Conservation (phyloP, 257 asterid genomes). For the Anisodus acutangulus region DNA sequence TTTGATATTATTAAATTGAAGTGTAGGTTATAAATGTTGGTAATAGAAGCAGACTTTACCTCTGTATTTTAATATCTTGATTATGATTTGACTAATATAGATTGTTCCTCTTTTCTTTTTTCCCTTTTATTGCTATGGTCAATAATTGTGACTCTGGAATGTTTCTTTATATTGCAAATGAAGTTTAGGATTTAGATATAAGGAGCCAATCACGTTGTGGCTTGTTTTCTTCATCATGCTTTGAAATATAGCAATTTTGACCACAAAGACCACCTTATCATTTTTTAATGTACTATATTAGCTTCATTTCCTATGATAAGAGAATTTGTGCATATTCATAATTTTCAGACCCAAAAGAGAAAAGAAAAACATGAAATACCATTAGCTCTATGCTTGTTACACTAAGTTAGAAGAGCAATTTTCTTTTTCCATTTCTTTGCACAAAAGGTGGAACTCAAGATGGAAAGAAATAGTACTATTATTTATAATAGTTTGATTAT, state of each 20-base stretch:
- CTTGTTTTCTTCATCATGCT: background rate
- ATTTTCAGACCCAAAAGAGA: too few relatives aligned
- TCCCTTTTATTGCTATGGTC: background rate
- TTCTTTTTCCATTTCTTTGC: too few relatives aligned
- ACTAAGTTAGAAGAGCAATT: too few relatives aligned
- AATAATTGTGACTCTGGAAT: background rate
- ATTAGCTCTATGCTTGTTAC: too few relatives aligned
- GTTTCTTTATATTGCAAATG: background rate
- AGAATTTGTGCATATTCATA: background rate
- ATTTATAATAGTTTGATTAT: too few relatives aligned
- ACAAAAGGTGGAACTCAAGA: too few relatives aligned
- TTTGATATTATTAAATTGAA: background rate
- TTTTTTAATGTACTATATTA: background rate
- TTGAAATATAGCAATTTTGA: constrained; percentile 13
- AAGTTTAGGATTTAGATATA: background rate
- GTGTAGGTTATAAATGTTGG: background rate
- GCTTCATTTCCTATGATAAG: background rate
- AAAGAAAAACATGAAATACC: too few relatives aligned
- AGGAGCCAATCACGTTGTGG: constrained; percentile 15
- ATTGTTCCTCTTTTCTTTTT: background rate
- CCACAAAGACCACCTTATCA: background rate
- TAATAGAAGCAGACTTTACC: background rate
- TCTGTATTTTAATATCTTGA: background rate
- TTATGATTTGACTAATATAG: background rate
- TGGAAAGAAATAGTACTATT: too few relatives aligned